Evolutionary conservation across 2,329 filamentous ascomycete species (phyloP), one percentile per base, ranked within the genome.

Genomic region (Reticulascus tulasneorum): DNA sequence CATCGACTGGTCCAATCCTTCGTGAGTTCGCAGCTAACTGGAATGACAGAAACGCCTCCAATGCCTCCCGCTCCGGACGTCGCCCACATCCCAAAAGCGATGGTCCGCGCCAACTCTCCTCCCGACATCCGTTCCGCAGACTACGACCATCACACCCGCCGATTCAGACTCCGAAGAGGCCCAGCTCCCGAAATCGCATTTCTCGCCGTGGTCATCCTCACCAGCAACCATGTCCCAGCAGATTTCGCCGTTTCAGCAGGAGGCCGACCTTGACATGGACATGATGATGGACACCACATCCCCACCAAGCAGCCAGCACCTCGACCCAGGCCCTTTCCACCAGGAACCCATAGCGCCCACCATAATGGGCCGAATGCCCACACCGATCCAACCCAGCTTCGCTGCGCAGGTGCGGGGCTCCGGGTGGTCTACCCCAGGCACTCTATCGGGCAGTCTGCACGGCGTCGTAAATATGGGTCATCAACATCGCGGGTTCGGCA

Each of bases 361-460:
- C 21, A 13, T 23, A 20, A 61, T 61, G 15, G 64, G 66, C 38
- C 72, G 75, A 30, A 69, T 79, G 55, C 75, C 75, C 3, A 79
- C 76, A 3, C 75, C 75, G 3, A 77, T 79, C n/a, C 69, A 78
- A 45, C 70, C 71, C 41, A 74, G 59, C 33, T 79, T 79, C 49
- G 69, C 72, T 2, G 66, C 67, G 3, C 73, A 79, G 49, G 62
- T 76, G 17, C 66, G 71, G 37, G 72, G 73, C n/a, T 69, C 45
- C 67, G 65, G 46, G 67, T 70, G 63, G 62, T 62, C 47, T 56
- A 57, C 53, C 48, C 55, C 32, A 47, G 54, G 15, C 45, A 33
- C 38, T 22, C 30, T 35, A 24, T 26, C 46, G 47, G 62, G 32
- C 38, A 63, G 47, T 32, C 46, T 46, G 9, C 64, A 59, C 39